phyloP scores from a whole-genome alignment of 2,329 filamentous ascomycete species.

The Xylariales sp. region DNA sequence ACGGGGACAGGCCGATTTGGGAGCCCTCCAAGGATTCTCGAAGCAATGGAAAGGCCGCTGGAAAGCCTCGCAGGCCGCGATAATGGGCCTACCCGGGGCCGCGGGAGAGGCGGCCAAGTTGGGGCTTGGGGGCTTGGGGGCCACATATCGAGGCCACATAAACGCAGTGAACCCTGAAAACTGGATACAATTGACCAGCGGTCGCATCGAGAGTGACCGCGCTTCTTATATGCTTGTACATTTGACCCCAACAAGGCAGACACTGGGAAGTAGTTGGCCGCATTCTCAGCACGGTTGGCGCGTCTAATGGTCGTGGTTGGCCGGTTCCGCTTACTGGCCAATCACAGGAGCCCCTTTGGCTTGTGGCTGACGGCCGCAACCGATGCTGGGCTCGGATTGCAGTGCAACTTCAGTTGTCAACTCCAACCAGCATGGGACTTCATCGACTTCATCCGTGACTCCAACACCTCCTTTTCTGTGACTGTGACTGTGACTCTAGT shows the following conservation, averaged over 20 bases:
- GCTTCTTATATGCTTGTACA: constrained; percentile 24
- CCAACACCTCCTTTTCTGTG: too few relatives aligned
- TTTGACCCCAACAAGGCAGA: constrained; percentile 19
- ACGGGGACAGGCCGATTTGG: constrained; percentile 10
- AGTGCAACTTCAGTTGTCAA: constrained; percentile 1
- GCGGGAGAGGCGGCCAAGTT: constrained; percentile 15
- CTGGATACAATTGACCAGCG: constrained; percentile 11
- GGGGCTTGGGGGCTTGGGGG: constrained; percentile 26
- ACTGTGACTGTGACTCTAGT: too few relatives aligned
- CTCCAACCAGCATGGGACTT: background rate
- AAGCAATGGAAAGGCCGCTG: constrained; percentile 6
- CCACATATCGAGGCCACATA: constrained; percentile 20
- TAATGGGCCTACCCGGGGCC: constrained; percentile 22
- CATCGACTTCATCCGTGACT: background rate
- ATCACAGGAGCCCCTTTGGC: constrained; percentile 16
- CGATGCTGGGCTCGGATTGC: background rate
- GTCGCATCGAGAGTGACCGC: constrained; percentile 19
- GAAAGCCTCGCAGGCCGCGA: constrained; percentile 20
- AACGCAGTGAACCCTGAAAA: constrained; percentile 14
- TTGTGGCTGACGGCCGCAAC: constrained; percentile 16
- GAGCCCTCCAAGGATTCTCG: constrained; percentile 8
- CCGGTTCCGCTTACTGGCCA: constrained; percentile 20
- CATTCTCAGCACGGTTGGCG: constrained; percentile 12
- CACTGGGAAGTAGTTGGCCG: constrained; percentile 10
- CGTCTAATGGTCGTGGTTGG: constrained; percentile 12